Evolutionary conservation across 768 basidiomycete species (phyloP), one percentile per base, ranked within the genome.

Genomic region (Hemileccinum impolitum): DNA sequence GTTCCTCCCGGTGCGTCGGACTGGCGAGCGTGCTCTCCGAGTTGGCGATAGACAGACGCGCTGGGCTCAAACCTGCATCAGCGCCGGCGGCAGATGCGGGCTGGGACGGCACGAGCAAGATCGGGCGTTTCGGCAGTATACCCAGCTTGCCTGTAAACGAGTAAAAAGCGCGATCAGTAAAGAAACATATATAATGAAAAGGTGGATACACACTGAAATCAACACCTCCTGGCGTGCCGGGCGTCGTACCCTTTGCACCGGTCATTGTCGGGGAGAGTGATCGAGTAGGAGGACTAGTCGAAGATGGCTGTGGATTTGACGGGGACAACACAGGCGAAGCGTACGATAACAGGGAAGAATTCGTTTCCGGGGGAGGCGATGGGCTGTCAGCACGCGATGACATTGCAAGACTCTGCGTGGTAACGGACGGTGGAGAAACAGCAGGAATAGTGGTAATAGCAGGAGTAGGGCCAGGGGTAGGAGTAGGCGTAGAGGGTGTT

Each of bases 81-180:
- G 44, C 23, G 6, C 47, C 21, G 3, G 44, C 14, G 18, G 59
- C 54, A 13, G 66, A 72, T 17, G 75, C 60, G 3, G 65, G 49
- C 48, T 62, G 52, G 13, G 62, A 43, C 25, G 58, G 60, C 17
- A 72, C 61, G 30, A 85, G 72, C 8, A 85, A 82, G 13, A 90
- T 87, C 6, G 87, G 85, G 0, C 82, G 78, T 66, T 87, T 88
- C 5, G 87, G 87, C 17, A 89, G 70, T 21, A 90, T 64, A 19
- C 87, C 87, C 0, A 87, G 70, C 67, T 85, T 86, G 43, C 79
- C 84, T 82, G 23, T 23, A 23, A 23, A 23, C 23, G 23, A 23
- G 6, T 23, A 6, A 6, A 11, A 6, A 28, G 14, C 14, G 19
- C 26, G 39, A 36, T 43, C 13, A 52, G 31, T 26, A 6, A 23